Conservation (phyloP, 371 early-diverging fungal species). For the Parasitella parasitica region DNA sequence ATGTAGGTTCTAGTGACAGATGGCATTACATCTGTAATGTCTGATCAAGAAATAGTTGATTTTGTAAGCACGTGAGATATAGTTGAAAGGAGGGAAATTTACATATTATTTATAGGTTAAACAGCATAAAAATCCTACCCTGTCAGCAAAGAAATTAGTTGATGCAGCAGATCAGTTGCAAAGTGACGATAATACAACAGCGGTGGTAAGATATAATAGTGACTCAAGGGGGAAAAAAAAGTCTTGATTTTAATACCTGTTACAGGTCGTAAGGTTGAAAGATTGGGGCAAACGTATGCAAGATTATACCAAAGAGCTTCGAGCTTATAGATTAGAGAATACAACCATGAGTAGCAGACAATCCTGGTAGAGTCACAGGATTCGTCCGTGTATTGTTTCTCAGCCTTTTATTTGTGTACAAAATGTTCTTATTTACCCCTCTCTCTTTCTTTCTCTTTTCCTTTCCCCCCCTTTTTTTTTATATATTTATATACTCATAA, state of each 20-base stretch:
- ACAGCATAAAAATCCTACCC: constrained; percentile 53
- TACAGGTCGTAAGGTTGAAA: constrained; percentile 70
- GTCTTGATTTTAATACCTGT: neutral
- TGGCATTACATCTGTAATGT: constrained; percentile 74
- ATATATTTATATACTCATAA: neutral
- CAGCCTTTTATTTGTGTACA: constrained; percentile 5
- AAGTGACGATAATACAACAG: constrained; percentile 77
- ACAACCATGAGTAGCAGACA: constrained; percentile 50
- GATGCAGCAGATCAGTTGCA: constrained; percentile 73
- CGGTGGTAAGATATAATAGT: constrained; percentile 43
- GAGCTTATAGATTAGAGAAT: constrained; percentile 63
- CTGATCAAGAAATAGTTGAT: constrained; percentile 79
- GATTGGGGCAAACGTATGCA: constrained; percentile 76
- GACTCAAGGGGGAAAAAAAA: neutral
- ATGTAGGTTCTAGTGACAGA: constrained; percentile 64
- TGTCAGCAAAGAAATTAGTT: constrained; percentile 60
- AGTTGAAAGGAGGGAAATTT: neutral
- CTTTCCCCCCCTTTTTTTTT: neutral
- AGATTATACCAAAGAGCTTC: constrained; percentile 67
- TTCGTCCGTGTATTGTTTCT: constrained; percentile 8
- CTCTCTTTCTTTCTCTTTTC: neutral
- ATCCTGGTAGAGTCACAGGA: constrained; percentile 37
- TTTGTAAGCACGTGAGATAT: constrained; percentile 44
- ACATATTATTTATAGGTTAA: constrained; percentile 44
- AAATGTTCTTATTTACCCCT: neutral